Evolutionary conservation across 2,329 filamentous ascomycete genomes (phyloP).

Genomic region (Botrytis squamosa): DNA sequence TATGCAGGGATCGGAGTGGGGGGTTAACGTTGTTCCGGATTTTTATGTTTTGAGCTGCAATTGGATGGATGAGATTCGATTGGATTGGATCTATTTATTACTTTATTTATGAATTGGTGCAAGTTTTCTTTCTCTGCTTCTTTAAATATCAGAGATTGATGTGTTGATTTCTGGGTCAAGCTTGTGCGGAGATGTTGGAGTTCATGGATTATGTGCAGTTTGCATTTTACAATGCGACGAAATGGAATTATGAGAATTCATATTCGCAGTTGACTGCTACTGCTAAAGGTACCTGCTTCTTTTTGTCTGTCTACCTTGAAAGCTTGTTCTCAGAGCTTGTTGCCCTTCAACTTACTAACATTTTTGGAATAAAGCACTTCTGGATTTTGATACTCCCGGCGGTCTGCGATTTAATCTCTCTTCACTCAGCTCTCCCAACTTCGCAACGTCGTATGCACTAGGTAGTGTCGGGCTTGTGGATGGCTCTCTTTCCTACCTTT

Average conservation of each 20-base stretch:
- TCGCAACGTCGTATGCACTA: constrained; percentile 90
- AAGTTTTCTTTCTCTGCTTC: neutral
- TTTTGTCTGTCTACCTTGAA: constrained; percentile 26
- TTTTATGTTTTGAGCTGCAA: constrained; percentile 9
- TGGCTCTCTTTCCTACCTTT: constrained; percentile 95
- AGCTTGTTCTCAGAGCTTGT: constrained; percentile 12
- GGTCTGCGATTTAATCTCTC: constrained; percentile 85
- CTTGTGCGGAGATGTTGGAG: constrained; percentile 67
- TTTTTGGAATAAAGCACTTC: constrained; percentile 57
- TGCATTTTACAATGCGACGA: constrained; percentile 81
- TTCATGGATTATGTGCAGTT: constrained; percentile 97
- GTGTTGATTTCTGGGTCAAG: neutral
- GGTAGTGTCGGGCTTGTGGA: constrained; percentile 89
- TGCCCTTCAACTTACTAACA: constrained; percentile 28
- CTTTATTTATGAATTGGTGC: constrained; percentile 1
- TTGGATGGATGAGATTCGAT: neutral
- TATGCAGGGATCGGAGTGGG: constrained; percentile 15
- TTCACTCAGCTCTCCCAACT: constrained; percentile 87
- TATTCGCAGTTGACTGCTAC: constrained; percentile 85
- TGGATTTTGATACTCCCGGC: constrained; percentile 83
- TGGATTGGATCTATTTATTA: neutral
- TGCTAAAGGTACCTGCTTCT: constrained; percentile 60
- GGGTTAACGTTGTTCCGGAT: constrained; percentile 10
- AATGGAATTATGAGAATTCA: constrained; percentile 90
- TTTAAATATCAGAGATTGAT: neutral